Evolutionary conservation across 1,284 basidiomycete genomes (phyloP), one percentile per base, ranked within the genome.

Genomic region (Ceratobasidium papillatum): DNA sequence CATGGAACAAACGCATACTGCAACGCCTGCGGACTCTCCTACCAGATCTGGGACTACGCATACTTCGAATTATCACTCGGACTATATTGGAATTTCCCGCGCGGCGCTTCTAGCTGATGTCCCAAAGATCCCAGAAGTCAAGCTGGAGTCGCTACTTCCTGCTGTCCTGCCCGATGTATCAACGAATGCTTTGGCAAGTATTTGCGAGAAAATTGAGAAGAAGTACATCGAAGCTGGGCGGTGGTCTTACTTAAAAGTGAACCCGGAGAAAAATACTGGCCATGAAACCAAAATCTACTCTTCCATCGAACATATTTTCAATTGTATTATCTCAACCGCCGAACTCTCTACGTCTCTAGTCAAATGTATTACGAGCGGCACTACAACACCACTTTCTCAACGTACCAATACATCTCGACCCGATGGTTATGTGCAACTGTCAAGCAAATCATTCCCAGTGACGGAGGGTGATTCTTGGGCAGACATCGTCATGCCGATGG

Each of bases 401-500:
- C 62, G 38, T 22, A 34, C 12, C 4, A 68, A 68, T 36, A 38
- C 34, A n/a, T 22, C 65, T 19, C 65, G 65, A 19, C 65, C 65
- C 3, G 65, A 68, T 41, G 51, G 47, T 14, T 56, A 54, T 43
- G 2, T 68, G 25, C 45, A 49, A 27, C 41, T 47, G 3, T 34
- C 63, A 19, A 51, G 7, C 1, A 19, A 43, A 32, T 3, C 38
- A 19, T 49, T 30, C 45, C 43, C 17, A 11, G 2, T 30, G 2
- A 5, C n/a, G n/a, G 4, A 38, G 30, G 32, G 14, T n/a, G 32
- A 43, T 41, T 25, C 27, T 34, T 68, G 65, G 65, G n/a, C 30
- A n/a, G 38, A 68, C 41, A 54, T 68, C 25, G 43, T 68, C 9
- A 52, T 68, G 32, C 47, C 65, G 17, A 54, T 52, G 27, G 65